Evolutionary conservation across 169 alveolate species (phyloP), one percentile per base, ranked within the genome.

Genomic region (Plasmodium knowlesi): DNA sequence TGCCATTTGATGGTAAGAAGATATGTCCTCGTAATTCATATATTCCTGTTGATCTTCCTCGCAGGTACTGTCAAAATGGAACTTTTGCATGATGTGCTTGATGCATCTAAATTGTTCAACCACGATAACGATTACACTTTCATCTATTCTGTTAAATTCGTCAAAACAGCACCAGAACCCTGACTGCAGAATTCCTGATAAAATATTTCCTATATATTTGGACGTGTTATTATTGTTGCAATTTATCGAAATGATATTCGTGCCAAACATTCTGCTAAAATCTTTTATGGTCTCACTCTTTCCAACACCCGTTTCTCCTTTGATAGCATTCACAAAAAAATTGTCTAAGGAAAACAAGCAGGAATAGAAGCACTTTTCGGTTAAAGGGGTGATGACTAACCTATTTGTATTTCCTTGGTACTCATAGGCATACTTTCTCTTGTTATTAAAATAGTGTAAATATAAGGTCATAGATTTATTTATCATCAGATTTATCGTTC

Each of bases 241-340:
- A 94, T 99, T 99, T 95, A 98, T 98, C 53, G 98, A 99, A 53
- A 99, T 97, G 43, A 98, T 99, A 81, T 98, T 98, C 96, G 98
- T 98, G 28, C 99, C 99, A 94, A 99, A 96, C 84, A 98, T 97
- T 94, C 98, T 98, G 19, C 99, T 99, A 88, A 99, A 96, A 96
- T 99, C 99, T 92, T 98, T 98, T 28, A 98, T 99, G 10, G 99
- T 98, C 96, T 99, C 99, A 19, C 99, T 99, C 96, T 99, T 99
- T 41, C 99, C 99, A 28, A 99, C 98, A 81, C 99, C 99, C 10
- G 99, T 99, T 1, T 99, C 99, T 19, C 99, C 99, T 81, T 98
- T 98, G 10, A 99, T 99, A 6, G 99, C 99, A 25, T 99, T 99
- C 73, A 99, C 99, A 95, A 98, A 98, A 91, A 98, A 97, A 96